Evolutionary conservation across 192 early-diverging fungal genomes (phyloP), one percentile per base, ranked within the genome.

Genomic region (Piromyces finnis): DNA sequence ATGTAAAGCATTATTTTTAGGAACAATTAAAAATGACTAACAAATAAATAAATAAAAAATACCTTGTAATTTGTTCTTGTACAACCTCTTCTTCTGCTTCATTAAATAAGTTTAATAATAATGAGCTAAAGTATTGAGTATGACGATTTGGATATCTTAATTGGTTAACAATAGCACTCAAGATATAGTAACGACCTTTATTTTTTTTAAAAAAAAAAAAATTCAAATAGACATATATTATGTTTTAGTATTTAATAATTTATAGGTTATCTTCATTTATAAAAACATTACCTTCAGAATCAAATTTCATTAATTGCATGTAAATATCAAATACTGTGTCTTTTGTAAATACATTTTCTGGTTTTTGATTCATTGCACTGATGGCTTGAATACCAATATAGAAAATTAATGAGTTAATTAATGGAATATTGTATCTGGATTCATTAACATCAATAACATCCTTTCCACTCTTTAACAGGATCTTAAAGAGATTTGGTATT

Each of bases 81-180:
- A 97, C 91, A 29, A 88, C 86, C 84, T 97, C 96, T 82, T 94
- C 86, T 35, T 78, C 88, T 2, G 89, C 87, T 81, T 94, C 93
- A 3, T 87, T 90, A 84, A 98, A 99, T 51, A 99, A 88, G 81
- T 92, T 92, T 32, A 99, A 86, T 35, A 99, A 84, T 29, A 95
- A 89, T 80, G 92, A 91, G 84, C 94, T 95, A 85, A 96, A 98
- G 82, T 95, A 95, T 81, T 95, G 93, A 16, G 97, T 99, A 82
- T 99, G 97, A 51, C 92, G 91, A 84, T 96, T 97, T n/a, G 97
- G 96, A 87, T 94, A 97, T 81, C 97, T 91, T 83, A 99, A 89
- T 84, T 98, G 97, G 85, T 98, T 97, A 59, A 95, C 95, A 82
- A 99, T 94, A 11, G 94, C 95, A 81, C 89, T 94, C 78, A 98